These are phyloP conservation scores for Tympanopsis confertula DNA, from an alignment of 2,329 filamentous ascomycete genomes.

Conservation along the genomic window DNA sequence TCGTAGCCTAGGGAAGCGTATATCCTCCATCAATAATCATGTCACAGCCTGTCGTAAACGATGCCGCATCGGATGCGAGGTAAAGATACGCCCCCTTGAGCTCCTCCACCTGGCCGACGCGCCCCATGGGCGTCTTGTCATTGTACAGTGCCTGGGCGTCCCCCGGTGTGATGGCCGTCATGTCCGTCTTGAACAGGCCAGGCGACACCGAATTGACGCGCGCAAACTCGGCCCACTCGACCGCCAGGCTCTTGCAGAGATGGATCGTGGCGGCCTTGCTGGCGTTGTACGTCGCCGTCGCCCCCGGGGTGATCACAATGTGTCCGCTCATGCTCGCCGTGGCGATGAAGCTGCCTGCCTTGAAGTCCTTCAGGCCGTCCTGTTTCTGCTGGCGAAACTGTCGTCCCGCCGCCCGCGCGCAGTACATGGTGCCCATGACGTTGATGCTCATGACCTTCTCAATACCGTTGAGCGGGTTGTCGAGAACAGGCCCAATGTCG, in stretches of 20 bases:
- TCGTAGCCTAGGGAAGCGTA: slow-evolving; percentile 36
- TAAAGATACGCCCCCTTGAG: slow-evolving; percentile 77
- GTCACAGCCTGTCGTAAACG: slow-evolving; percentile 67
- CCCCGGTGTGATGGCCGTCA: slow-evolving; percentile 49
- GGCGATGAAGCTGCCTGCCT: slow-evolving; percentile 61
- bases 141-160: slow-evolving; percentile 66
- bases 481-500: slow-evolving; percentile 56
- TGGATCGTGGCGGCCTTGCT: slow-evolving; percentile 56
- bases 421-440: slow-evolving; percentile 69
- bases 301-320: slow-evolving; percentile 66
- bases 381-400: slow-evolving; percentile 62
- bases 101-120: slow-evolving; percentile 63
- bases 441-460: slow-evolving; percentile 59
- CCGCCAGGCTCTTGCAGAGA: slow-evolving; percentile 51
- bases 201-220: slow-evolving; percentile 63
- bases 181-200: slow-evolving; percentile 66
- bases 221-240: slow-evolving; percentile 69
- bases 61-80: slow-evolving; percentile 73
- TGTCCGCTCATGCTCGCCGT: slow-evolving; percentile 71
- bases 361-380: slow-evolving; percentile 50
- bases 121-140: slow-evolving; percentile 70
- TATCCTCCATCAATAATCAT: slow-evolving; percentile 70
- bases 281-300: slow-evolving; percentile 64
- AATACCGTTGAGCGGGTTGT: slow-evolving; percentile 53
- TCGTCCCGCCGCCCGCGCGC: slow-evolving; percentile 55